These are phyloP conservation scores for Phytopythium oedochilum DNA, from an alignment of 352 stramenopile species.

Conservation along the genomic window DNA sequence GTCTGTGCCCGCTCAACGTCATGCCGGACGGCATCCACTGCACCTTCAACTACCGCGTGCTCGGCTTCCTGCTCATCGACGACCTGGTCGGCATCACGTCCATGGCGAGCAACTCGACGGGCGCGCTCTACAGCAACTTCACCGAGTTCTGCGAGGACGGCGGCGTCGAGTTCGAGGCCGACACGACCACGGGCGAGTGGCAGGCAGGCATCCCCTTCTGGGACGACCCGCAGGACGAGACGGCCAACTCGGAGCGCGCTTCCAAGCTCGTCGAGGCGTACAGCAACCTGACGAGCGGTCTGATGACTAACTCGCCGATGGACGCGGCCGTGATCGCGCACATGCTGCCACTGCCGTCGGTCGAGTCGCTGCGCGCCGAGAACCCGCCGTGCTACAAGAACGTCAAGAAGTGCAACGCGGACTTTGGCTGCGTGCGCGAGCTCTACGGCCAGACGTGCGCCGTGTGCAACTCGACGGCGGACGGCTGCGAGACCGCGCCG, in stretches of 20 bases:
- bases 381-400: slow-evolving; percentile 71
- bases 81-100: slow-evolving; percentile 74
- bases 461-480: slow-evolving; percentile 37
- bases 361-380: slow-evolving; percentile 33
- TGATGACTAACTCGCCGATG: slow-evolving; percentile 27
- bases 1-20: slow-evolving; percentile 46
- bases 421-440: slow-evolving; percentile 52
- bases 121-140: slow-evolving; percentile 50
- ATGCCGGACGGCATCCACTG: slow-evolving; percentile 55
- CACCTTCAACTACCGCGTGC: slow-evolving; percentile 60
- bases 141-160: slow-evolving; percentile 56
- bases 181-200: slow-evolving; percentile 30
- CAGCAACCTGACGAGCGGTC: slow-evolving; percentile 38
- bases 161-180: slow-evolving; percentile 50
- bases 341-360: slow-evolving; percentile 49
- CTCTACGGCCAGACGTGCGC: slow-evolving; percentile 58
- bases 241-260: slow-evolving; percentile 40
- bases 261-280: slow-evolving; percentile 52
- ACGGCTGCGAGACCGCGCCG: slow-evolving; percentile 29
- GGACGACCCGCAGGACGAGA: slow-evolving; percentile 57
- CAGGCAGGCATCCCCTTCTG: slow-evolving; percentile 65
- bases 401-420: slow-evolving; percentile 49
- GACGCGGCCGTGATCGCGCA: slow-evolving; percentile 27
- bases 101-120: slow-evolving; percentile 48
- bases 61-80: slow-evolving; percentile 63